These are phyloP conservation scores for Coniochaeta ligniaria DNA, from an alignment of 2,329 filamentous ascomycete species.

Conservation along the genomic window DNA sequence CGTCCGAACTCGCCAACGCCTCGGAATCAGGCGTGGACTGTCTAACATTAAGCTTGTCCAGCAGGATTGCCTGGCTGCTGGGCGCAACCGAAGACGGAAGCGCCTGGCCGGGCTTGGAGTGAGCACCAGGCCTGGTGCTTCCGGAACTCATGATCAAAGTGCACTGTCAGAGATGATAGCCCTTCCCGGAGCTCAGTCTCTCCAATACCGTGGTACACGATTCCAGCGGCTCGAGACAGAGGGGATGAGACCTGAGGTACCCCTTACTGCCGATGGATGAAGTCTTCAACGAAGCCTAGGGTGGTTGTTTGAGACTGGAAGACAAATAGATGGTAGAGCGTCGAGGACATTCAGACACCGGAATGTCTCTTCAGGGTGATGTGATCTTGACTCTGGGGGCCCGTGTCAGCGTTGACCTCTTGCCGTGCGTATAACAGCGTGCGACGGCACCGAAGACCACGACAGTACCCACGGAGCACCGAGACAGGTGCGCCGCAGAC, in stretches of 20 bases:
- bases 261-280: not conserved
- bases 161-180: not conserved
- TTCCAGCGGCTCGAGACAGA: not conserved
- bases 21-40: conserved; percentile 92
- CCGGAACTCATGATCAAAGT: conserved; percentile 41
- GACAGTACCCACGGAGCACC: not conserved
- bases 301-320: not conserved
- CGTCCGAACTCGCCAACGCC: conserved; percentile 87
- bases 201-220: not conserved
- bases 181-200: not conserved
- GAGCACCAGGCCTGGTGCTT: conserved; percentile 40
- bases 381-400: conserved; percentile 8
- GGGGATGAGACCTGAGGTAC: not conserved
- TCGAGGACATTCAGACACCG: not conserved
- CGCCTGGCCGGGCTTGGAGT: conserved; percentile 43
- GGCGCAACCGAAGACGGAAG: conserved; percentile 38
- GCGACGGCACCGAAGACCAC: not conserved
- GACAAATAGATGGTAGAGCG: conserved; percentile 3
- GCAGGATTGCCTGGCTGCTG: conserved; percentile 56
- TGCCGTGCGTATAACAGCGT: not conserved
- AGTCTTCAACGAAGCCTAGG: not conserved
- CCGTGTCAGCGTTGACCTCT: conserved; percentile 13
- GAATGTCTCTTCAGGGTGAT: not conserved
- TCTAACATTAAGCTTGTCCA: conserved; percentile 67
- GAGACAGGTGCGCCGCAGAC: not conserved